Base-by-base conservation (phyloP, 164 flowering plant species). In the Taxillus chinensis region DNA sequence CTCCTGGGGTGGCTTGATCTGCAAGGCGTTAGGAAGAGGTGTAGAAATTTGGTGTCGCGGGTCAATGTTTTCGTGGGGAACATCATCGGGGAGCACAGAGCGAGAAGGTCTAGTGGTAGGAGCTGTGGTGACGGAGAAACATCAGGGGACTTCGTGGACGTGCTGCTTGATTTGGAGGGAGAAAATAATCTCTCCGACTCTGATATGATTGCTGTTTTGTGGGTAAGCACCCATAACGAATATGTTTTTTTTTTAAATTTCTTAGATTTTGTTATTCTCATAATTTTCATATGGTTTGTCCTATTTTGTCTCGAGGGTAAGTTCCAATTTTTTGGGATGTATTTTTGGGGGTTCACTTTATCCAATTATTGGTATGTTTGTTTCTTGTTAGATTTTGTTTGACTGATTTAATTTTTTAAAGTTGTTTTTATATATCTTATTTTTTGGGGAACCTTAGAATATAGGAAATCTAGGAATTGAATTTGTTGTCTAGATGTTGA, bases 131-230 rank as follows among this genome's bases (percentile, higher is more conserved):
- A 6, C 59, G 73, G 64, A 60, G 64, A 63, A 7, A 50, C 57
- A 14, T 62, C 60, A 7, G 68, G 72, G 39, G 87, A 81, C 70
- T 85, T 85, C 67, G 87, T 85, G 63, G 85, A 85, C 74, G 85
- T 85, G 11, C 55, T 85, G 68, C 84, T 84, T 66, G 76, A 72
- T 67, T 68, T 82, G 66, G 77, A 86, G 68, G 58, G 71, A 27
- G 88, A 85, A 50, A 68, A 79, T n/a, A 71, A 60, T 56, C 86
- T 88, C 41, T 50, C 49, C 60, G 88, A 86, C 57, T 77, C 89
- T 64, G 95, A 90, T 52, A 86, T 90, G 89, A 77, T 88, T 71
- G 97, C 97, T 68, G 86, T 88, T 72, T 75, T 90, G 7, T 90
- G 97, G 97, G 97, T 90, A 79, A 10, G 58, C 27, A 5, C 13